Base-by-base conservation (phyloP, 2,329 filamentous ascomycete species). In the Aplosporella prunicola region DNA sequence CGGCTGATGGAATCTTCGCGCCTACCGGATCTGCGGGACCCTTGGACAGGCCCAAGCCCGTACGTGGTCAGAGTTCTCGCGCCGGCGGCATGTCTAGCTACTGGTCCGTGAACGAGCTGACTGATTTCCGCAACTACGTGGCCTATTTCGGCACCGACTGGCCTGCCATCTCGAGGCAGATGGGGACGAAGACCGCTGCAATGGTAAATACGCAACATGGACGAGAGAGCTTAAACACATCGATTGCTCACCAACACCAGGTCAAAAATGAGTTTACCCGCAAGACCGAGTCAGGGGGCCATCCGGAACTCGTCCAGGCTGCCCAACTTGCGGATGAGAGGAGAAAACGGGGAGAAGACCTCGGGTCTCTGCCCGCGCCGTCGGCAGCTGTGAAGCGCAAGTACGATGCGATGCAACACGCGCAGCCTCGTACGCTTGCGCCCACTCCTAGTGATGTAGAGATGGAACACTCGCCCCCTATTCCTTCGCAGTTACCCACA, bases 111-210 rank as follows among this genome's bases (percentile, higher is more conserved):
- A 81, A 80, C 1, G 84, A 91, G 60, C 72, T 80, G 38, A 80
- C 72, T 31, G 83, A 88, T 51, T 91, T 91, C 57, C 78, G 80
- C 23, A 72, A 70, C 39, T 69, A 86, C 41, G 67, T 91, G 31
- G 72, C 69, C 34, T 73, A 84, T 38, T 89, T 86, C 61, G 84
- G 84, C 41, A 85, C 80, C 11, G 82, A 91, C 54, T 91, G 82
- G 75, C 65, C 66, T 32, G 74, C 73, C 4, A 89, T 89, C 58
- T 80, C 84, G 26, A 69, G 69, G 35, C 77, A 85, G 49, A 87
- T 91, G 80, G 79, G 80, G 33, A 85, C 82, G 4, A 89, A 89
- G 61, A 89, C 84, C 13, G 73, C 80, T 39, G 82, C 82, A n/a
- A 91, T 91, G 84, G 84, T 83, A 67, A n/a, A n/a, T n/a, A n/a